Evolutionary conservation across 768 basidiomycete species (phyloP).

Genomic region (Gelatoporia subvermispora): DNA sequence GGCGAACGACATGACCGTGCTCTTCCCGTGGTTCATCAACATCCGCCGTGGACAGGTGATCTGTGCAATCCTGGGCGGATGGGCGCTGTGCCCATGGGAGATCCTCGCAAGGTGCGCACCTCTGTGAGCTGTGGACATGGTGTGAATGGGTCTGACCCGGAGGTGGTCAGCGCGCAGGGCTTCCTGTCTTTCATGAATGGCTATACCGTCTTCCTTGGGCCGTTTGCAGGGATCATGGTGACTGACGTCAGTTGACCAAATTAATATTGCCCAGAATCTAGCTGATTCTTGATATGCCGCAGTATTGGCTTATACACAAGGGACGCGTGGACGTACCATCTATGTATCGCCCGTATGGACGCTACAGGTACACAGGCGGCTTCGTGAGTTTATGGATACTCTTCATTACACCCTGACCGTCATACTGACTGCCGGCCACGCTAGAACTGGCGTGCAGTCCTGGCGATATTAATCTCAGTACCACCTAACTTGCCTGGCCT

Average conservation of each 20-base stretch:
- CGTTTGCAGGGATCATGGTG: conserved; percentile 74
- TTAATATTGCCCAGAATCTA: neutral
- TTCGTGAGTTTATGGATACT: conserved; percentile 41
- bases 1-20: conserved; percentile 82
- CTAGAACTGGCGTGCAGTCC: conserved; percentile 82
- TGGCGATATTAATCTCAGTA: conserved; percentile 63
- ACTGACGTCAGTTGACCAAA: conserved; percentile 39
- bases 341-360: conserved; percentile 76
- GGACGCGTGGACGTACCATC: conserved; percentile 75
- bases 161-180: conserved; percentile 41
- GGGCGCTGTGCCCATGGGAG: conserved; percentile 86
- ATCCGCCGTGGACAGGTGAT: conserved; percentile 72
- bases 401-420: neutral
- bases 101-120: conserved; percentile 53
- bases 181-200: conserved; percentile 79
- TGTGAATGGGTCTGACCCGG: neutral
- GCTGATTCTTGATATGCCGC: neutral
- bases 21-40: conserved; percentile 74
- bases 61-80: conserved; percentile 78
- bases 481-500: conserved; percentile 75
- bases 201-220: conserved; percentile 83
- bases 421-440: neutral
- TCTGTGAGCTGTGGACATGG: conserved; percentile 5
- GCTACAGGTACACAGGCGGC: conserved; percentile 75
- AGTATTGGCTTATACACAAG: conserved; percentile 78